Conservation (phyloP, 169 alveolate species). For the Plasmodium ovale region DNA sequence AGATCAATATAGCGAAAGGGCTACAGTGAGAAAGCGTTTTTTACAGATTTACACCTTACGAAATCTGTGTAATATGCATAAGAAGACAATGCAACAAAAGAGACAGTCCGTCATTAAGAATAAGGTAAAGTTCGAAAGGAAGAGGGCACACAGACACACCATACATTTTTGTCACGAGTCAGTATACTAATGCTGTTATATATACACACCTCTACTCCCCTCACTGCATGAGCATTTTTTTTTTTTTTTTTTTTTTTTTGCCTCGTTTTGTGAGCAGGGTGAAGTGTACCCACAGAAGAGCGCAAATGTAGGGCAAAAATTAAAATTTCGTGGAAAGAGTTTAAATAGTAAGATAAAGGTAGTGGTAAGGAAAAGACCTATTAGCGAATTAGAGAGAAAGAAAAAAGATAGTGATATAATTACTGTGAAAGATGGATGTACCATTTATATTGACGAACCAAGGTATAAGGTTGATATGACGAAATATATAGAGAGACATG, state of each 20-base stretch:
- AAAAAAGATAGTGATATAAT: constrained; percentile 94
- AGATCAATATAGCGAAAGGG: no score
- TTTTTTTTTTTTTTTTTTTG: background rate
- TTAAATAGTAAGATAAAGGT: constrained; percentile 88
- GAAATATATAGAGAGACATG: constrained; percentile 93
- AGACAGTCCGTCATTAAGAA: constrained; percentile 60
- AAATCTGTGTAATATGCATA: constrained; percentile 22
- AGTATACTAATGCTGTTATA: constrained; percentile 3
- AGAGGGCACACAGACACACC: background rate
- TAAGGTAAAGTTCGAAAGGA: no score
- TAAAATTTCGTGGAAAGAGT: constrained; percentile 18
- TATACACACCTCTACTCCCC: background rate
- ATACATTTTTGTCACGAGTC: no score
- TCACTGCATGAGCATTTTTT: background rate
- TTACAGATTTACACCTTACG: background rate
- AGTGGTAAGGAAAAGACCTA: constrained; percentile 96
- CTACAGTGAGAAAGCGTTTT: no score
- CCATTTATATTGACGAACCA: constrained; percentile 81
- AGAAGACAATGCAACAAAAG: constrained; percentile 65
- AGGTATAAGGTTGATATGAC: constrained; percentile 91
- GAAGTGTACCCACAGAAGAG: constrained; percentile 62
- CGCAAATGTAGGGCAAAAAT: constrained; percentile 48
- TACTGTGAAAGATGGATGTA: constrained; percentile 83
- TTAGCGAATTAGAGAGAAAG: constrained; percentile 91
- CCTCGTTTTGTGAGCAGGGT: background rate